A percentile compares a stretch with the other conserved stretches of the same genome.
Evolutionary conservation across 345 rosid species (phyloP).

Genomic region (Salix purpurea): DNA sequence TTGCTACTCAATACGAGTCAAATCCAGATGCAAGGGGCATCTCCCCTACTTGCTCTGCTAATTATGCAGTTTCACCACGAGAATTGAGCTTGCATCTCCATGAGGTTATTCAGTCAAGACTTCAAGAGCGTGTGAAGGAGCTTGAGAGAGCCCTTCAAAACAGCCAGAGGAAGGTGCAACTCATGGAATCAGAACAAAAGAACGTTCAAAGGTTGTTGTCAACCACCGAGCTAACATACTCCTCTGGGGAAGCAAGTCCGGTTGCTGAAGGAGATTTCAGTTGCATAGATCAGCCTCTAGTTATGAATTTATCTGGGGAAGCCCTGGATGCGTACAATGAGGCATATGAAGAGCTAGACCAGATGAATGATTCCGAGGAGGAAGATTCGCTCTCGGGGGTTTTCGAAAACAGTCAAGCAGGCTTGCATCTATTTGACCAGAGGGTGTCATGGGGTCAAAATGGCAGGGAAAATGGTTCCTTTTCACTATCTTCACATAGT

Average conservation of each 20-base stretch:
- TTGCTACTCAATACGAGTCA: conserved; percentile 33
- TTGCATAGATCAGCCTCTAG: conserved; percentile 43
- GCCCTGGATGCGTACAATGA: conserved; percentile 78
- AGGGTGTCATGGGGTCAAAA: conserved; percentile 23
- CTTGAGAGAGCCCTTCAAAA: conserved; percentile 69
- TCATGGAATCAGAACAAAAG: conserved; percentile 45
- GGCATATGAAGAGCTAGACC: conserved; percentile 61
- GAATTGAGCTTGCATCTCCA: conserved; percentile 69
- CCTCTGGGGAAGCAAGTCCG: conserved; percentile 25
- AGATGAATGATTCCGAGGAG: conserved; percentile 55
- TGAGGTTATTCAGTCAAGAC: conserved; percentile 60
- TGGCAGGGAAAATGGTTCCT: conserved; percentile 15
- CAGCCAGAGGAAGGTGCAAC: conserved; percentile 61
- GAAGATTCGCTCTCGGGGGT: conserved; percentile 38
- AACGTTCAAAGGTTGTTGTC: conserved; percentile 32
- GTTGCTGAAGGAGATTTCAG: conserved; percentile 22
- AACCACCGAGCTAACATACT: conserved; percentile 22
- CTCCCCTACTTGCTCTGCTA: conserved; percentile 43
- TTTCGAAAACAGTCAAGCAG: conserved; percentile 25
- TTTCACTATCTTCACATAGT: not conserved
- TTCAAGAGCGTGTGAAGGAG: conserved; percentile 57
- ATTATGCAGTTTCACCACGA: conserved; percentile 69
- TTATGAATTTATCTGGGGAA: conserved; percentile 68
- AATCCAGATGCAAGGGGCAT: conserved; percentile 53
- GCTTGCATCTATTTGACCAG: conserved; percentile 22